Evolutionary conservation across 208 protist genomes (phyloP).

Genomic region (Leishmania tarentolae): DNA sequence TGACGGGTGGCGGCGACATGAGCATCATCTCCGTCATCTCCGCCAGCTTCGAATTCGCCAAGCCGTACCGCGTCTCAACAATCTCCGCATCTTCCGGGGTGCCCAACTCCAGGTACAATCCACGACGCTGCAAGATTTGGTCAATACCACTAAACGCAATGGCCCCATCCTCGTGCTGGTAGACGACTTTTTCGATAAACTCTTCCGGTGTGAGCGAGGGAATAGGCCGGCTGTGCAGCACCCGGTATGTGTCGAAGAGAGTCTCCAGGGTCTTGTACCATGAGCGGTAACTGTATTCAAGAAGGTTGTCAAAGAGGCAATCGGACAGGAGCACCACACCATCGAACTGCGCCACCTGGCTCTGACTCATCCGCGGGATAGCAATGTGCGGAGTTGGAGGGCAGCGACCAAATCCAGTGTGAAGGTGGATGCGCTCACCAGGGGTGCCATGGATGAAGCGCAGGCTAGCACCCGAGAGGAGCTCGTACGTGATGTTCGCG

Average conservation of each 20-base stretch:
- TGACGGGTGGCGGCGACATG: constrained; percentile 53
- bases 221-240: constrained; percentile 76
- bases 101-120: constrained; percentile 80
- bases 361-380: constrained; percentile 59
- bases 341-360: constrained; percentile 66
- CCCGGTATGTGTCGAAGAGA: constrained; percentile 86
- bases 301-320: constrained; percentile 82
- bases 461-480: constrained; percentile 74
- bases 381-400: constrained; percentile 35
- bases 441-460: constrained; percentile 80
- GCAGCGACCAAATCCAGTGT: constrained; percentile 62
- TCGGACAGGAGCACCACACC: constrained; percentile 84
- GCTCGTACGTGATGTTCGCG: constrained; percentile 75
- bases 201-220: constrained; percentile 78
- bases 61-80: constrained; percentile 87
- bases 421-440: constrained; percentile 82
- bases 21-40: constrained; percentile 84
- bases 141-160: constrained; percentile 90
- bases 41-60: constrained; percentile 89
- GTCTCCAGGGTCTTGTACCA: constrained; percentile 86
- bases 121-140: constrained; percentile 72
- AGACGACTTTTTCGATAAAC: constrained; percentile 85
- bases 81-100: constrained; percentile 88
- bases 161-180: constrained; percentile 71
- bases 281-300: constrained; percentile 84